These are phyloP conservation scores for Claviceps sp. DNA, from an alignment of 2,329 filamentous ascomycete genomes.

Conservation along the genomic window DNA sequence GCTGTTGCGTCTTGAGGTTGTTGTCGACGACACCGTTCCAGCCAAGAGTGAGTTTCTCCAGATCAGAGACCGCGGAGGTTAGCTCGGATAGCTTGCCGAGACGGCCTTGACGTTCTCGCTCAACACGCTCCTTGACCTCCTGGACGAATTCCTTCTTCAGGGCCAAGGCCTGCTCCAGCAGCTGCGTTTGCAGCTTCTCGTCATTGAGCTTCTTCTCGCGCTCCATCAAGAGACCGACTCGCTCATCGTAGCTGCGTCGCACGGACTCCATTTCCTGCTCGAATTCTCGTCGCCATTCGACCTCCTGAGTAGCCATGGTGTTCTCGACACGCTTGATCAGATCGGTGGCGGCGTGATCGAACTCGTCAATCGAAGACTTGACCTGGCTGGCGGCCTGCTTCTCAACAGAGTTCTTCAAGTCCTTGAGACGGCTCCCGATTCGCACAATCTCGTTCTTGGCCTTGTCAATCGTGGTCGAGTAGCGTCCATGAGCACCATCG, in stretches of 20 bases:
- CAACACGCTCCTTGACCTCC: conserved; percentile 69
- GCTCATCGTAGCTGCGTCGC: conserved; percentile 63
- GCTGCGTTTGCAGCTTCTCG: conserved; percentile 68
- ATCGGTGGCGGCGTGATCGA: conserved; percentile 76
- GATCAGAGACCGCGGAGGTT: conserved; percentile 60
- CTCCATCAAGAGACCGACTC: conserved; percentile 65
- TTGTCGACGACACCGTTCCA: conserved; percentile 86
- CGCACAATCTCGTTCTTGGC: conserved; percentile 72
- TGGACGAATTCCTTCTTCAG: conserved; percentile 75
- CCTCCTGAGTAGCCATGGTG: conserved; percentile 69
- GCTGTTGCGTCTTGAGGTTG: conserved; percentile 87
- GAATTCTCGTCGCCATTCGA: conserved; percentile 76
- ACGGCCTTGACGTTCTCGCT: conserved; percentile 75
- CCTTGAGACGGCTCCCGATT: conserved; percentile 65
- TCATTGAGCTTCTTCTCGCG: conserved; percentile 70
- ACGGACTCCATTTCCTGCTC: conserved; percentile 73
- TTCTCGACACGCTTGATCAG: conserved; percentile 79
- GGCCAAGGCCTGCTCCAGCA: conserved; percentile 80
- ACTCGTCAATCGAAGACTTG: conserved; percentile 56
- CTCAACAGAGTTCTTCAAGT: conserved; percentile 56
- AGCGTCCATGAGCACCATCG: conserved; percentile 65
- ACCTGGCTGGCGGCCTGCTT: conserved; percentile 65
- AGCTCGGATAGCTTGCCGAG: conserved; percentile 77
- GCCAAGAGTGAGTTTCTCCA: conserved; percentile 75
- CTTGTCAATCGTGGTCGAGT: conserved; percentile 64